A percentile compares a stretch with the other conserved stretches of the same genome.
Conservation (phyloP, 2,329 filamentous ascomycete species). For the Trichoderma oligosporum region DNA sequence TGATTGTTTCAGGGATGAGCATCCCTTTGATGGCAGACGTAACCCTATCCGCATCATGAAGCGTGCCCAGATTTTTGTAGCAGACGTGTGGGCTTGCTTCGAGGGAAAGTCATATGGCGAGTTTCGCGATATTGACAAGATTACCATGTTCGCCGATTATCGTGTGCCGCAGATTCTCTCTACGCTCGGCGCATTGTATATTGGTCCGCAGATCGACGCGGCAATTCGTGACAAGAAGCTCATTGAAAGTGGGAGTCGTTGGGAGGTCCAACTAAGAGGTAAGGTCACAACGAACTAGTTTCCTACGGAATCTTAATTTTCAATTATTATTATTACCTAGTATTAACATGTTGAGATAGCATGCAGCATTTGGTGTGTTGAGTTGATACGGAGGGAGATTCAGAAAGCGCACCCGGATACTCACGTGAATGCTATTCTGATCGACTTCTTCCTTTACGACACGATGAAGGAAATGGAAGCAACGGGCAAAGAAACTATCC, state of each 20-base stretch:
- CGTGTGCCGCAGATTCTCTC: constrained; percentile 91
- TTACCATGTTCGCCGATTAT: constrained; percentile 99
- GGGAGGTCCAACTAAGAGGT: constrained; percentile 87
- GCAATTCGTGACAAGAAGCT: constrained; percentile 62
- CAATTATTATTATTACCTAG: not conserved
- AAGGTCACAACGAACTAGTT: constrained; percentile 14
- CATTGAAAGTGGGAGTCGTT: constrained; percentile 67
- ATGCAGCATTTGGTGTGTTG: constrained; percentile 94
- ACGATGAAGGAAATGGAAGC: constrained; percentile 81
- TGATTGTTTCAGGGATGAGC: constrained; percentile 79
- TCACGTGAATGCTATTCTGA: constrained; percentile 79
- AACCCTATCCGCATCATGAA: constrained; percentile 79
- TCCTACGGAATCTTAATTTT: not conserved
- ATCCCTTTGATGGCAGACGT: constrained; percentile 65
- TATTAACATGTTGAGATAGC: constrained; percentile 42
- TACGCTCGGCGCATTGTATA: constrained; percentile 74
- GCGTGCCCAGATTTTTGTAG: constrained; percentile 91
- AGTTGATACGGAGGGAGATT: constrained; percentile 82
- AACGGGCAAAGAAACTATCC: constrained; percentile 52
- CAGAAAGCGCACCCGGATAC: constrained; percentile 65
- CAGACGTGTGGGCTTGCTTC: constrained; percentile 96
- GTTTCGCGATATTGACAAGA: constrained; percentile 87
- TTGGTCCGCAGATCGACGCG: constrained; percentile 73
- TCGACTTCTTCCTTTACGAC: constrained; percentile 97
- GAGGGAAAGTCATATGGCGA: constrained; percentile 72